Conservation (phyloP, 2,329 filamentous ascomycete species). For the Cercospora janseana region DNA sequence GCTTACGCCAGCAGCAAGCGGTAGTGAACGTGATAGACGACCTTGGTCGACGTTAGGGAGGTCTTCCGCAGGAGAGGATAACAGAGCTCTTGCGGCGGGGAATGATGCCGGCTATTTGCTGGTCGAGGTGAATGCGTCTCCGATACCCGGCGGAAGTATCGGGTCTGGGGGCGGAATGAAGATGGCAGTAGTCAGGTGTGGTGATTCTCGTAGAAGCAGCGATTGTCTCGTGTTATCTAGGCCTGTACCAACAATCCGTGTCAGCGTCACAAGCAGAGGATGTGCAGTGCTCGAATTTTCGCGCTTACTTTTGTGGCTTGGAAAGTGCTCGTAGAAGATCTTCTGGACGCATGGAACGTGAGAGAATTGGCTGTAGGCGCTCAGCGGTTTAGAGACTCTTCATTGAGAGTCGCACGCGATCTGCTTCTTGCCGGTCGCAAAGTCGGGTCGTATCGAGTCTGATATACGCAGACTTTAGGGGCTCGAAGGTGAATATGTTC, state of each 20-base stretch:
- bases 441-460: not conserved
- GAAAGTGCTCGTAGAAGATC: slow-evolving; percentile 90
- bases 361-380: not conserved
- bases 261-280: slow-evolving; percentile 15
- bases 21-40: slow-evolving; percentile 51
- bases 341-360: slow-evolving; percentile 74
- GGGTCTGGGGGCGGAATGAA: slow-evolving; percentile 62
- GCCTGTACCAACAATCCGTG: slow-evolving; percentile 46
- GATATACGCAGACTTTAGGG: no score
- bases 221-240: slow-evolving; percentile 63
- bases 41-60: slow-evolving; percentile 82
- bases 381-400: slow-evolving; percentile 14
- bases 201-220: slow-evolving; percentile 25
- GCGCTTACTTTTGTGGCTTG: slow-evolving; percentile 82
- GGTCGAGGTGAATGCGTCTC: slow-evolving; percentile 68
- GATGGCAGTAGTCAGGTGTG: slow-evolving; percentile 32
- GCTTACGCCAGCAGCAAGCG: slow-evolving; percentile 80
- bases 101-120: slow-evolving; percentile 72
- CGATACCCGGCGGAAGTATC: slow-evolving; percentile 83
- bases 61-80: slow-evolving; percentile 77
- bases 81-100: slow-evolving; percentile 77
- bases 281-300: slow-evolving; percentile 21
- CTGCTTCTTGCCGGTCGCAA: slow-evolving; percentile 1
- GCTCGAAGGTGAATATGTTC: no score
- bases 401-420: slow-evolving; percentile 12